A percentile compares a stretch with the other conserved stretches of the same genome.
phyloP scores from a whole-genome alignment of 2,329 filamentous ascomycete genomes.

The Fusarium nisikadoi region DNA sequence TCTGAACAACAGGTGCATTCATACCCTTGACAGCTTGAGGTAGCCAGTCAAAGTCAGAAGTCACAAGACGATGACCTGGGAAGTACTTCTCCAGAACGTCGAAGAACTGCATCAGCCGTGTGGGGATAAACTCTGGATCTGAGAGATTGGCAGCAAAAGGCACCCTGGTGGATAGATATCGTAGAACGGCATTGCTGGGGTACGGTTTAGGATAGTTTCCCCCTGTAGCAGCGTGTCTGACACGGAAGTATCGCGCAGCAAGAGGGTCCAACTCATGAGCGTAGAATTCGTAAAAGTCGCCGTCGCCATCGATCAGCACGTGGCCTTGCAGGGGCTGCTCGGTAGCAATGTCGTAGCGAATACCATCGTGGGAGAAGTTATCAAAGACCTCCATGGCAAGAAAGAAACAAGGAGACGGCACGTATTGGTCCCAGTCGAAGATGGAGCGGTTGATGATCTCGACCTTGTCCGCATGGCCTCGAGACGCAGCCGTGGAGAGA shows the following conservation, averaged over 20 bases:
- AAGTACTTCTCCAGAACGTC: constrained; percentile 89
- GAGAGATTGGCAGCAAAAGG: constrained; percentile 83
- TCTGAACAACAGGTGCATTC: constrained; percentile 97
- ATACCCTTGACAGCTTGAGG: constrained; percentile 85
- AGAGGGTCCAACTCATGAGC: constrained; percentile 81
- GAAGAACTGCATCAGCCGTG: constrained; percentile 95
- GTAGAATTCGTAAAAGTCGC: constrained; percentile 97
- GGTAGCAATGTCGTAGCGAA: constrained; percentile 88
- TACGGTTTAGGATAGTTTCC: constrained; percentile 73
- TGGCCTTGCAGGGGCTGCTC: constrained; percentile 87
- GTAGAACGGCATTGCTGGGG: constrained; percentile 62
- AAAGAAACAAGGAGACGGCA: constrained; percentile 97
- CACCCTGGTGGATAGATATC: constrained; percentile 70
- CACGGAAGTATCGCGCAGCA: constrained; percentile 81
- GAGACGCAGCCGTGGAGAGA: constrained; percentile 70
- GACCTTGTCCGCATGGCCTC: constrained; percentile 84
- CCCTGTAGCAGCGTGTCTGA: constrained; percentile 80
- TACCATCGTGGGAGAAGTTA: constrained; percentile 94
- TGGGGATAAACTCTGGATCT: constrained; percentile 91
- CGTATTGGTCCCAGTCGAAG: constrained; percentile 90
- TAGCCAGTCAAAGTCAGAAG: constrained; percentile 89
- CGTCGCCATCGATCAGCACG: constrained; percentile 84
- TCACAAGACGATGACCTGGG: constrained; percentile 86
- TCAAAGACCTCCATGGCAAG: constrained; percentile 98
- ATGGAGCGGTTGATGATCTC: constrained; percentile 95